Base-by-base conservation (phyloP, 768 basidiomycete genomes). In the Rhizopogon vinicolor region DNA sequence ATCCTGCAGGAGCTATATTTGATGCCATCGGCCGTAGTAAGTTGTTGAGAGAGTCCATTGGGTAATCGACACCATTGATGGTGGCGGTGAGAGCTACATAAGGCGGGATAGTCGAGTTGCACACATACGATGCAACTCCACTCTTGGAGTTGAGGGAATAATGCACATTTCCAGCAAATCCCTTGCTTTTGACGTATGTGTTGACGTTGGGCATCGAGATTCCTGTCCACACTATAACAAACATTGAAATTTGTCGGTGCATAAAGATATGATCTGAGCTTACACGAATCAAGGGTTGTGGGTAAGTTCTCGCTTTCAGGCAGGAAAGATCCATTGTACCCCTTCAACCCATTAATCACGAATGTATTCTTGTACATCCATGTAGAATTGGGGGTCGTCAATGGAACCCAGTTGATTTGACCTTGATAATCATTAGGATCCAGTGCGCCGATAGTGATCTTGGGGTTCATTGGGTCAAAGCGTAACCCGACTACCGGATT, bases 21-120 rank as follows among this genome's bases (percentile, higher is more conserved):
- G 25, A 25, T 44, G 25, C 43, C 7, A 56, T 37, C 5, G 57
- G 52, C 14, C 63, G 60, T 41, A 65, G 44, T 14, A 59, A 57
- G 25, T 44, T 67, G 46, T 59, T 55, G 16, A 54, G 9, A 7
- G 65, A 67, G 31, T 63, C 60, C 0, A 68, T 59, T 13, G 48
- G 60, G 57, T 66, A 66, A 45, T 66, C 65, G 5, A 68, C 59
- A 2, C 58, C 65, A 39, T 65, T 69, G 48, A 69, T 63, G 0
- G 56, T 63, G 7, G 59, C 52, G 5, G 59, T 63, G 8, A 69
- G 54, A 3, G 59, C 61, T 3, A 66, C 57, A 9, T 55, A 61
- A 1, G 62, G 57, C 31, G 53, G 57, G 37, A 53, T 51, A 2
- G 65, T 42, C 9, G 56, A 45, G 41, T 62, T 65, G 53, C 63